Evolutionary conservation across 768 basidiomycete species (phyloP), one percentile per base, ranked within the genome.

Genomic region (Sarcomyxa edulis): DNA sequence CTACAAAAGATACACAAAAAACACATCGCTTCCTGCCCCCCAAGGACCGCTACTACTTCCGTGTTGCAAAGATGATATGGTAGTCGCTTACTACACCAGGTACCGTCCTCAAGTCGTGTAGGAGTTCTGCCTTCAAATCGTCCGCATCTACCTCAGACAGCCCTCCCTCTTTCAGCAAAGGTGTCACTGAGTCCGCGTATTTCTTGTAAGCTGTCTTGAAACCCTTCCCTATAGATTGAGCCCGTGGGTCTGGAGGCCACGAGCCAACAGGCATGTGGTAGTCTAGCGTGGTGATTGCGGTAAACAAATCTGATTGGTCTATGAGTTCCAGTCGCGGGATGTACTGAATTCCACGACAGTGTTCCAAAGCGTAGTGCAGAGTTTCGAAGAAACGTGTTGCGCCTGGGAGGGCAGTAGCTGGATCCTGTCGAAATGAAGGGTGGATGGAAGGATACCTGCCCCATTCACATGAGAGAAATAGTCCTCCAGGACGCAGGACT

Each of bases 391-490:
- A 70, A 0, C 50, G 55, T 28, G 41, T 45, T 23, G 60, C 50
- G 3, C 59, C 60, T 6, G 73, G 74, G 25, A 76, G 60, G 27
- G 68, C 60, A 43, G 59, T 30, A 28, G 57, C 29, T 42, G 61
- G 44, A 41, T 52, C 15, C 30, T 52, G 44, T 35, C 50, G 36
- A 32, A 51, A 47, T 34, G 42, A 42, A 6, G 67, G 64, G 27
- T 60, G 63, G 51, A 76, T 64, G 4, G 53, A 40, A 0, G 74
- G 65, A 24, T 52, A 60, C 18, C 67, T 62, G 24, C 60, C 64
- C 68, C 80, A 76, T 58, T 88, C 85, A 28, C 69, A 69, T 2
- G 78, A 78, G 6, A 83, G 45, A 53, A 86, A 81, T 10, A 89
- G 57, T 1, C 87, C 87, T n/a, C 79, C 79, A 4, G 76, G 74